These are phyloP conservation scores for Zopfia rhizophila DNA, from an alignment of 2,329 filamentous ascomycete species.

Conservation along the genomic window DNA sequence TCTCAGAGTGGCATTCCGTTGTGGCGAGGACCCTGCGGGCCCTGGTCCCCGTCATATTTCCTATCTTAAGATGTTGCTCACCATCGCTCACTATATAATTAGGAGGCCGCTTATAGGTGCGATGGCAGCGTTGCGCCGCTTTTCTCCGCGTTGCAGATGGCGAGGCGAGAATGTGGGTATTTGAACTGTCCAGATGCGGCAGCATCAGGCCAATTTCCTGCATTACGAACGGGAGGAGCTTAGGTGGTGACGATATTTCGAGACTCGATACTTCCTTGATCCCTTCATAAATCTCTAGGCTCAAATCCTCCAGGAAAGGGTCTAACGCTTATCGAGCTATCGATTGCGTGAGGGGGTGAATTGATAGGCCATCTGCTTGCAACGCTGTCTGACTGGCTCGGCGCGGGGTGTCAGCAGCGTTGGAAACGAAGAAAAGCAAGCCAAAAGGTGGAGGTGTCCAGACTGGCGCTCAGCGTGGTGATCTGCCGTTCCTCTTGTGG, in stretches of 20 bases:
- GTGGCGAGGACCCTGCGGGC: constrained; percentile 31
- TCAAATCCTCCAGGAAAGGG: too few relatives aligned
- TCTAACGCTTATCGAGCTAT: constrained; percentile 41
- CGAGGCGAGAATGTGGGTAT: neutral
- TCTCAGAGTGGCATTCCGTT: constrained; percentile 34
- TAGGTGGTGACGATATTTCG: too few relatives aligned
- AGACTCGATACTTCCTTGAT: constrained; percentile 8
- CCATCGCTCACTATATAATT: constrained; percentile 22
- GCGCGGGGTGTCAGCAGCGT: constrained; percentile 21
- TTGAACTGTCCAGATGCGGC: too few relatives aligned
- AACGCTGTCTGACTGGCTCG: constrained; percentile 35
- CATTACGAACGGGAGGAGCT: too few relatives aligned
- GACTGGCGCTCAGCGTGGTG: constrained; percentile 9
- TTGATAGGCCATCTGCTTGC: constrained; percentile 32
- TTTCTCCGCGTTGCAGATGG: constrained; percentile 12
- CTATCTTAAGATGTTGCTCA: constrained; percentile 4
- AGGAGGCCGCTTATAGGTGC: constrained; percentile 30
- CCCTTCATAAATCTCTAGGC: constrained; percentile 1
- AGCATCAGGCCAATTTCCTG: too few relatives aligned
- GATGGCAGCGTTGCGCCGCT: constrained; percentile 17
- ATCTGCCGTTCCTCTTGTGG: constrained; percentile 8
- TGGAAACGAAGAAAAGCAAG: constrained; percentile 6
- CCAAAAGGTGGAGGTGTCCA: constrained; percentile 7
- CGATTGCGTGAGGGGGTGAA: constrained; percentile 36
- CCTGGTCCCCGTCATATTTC: constrained; percentile 29